Base-by-base conservation (phyloP, 2,329 filamentous ascomycete genomes). In the Aspergillus ochraceus region DNA sequence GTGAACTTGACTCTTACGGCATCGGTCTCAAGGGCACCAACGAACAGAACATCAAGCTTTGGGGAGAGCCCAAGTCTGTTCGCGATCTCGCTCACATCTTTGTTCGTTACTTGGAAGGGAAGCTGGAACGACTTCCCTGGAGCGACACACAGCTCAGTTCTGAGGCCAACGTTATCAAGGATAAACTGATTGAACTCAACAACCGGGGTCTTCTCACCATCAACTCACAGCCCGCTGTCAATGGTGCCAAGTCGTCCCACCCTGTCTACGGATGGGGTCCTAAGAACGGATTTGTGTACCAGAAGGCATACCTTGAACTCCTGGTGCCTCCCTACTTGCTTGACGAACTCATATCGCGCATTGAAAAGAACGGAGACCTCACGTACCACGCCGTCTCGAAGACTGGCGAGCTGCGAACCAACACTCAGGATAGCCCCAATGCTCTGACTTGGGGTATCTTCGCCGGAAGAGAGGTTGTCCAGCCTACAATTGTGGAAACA, bases 371-470 rank as follows among this genome's bases (percentile, higher is more conserved):
- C 69, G 85, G 88, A 3, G 90, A 96, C 66, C 81, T 99, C 71
- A 97, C 94, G 0, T 99, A 96, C 80, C 97, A 98, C 71, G 92
- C 92, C 51, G 92, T 97, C 62, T 95, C 91, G 69, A 93, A 91
- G 76, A 83, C 84, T 20, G 93, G 94, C 29, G 86, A 89, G 59
- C 83, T 98, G 58, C 88, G 88, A 75, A 95, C 92, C 29, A 98
- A 99, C 71, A 88, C 92, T 1, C 88, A 88, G 9, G 86, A 87
- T 22, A 91, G 92, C 6, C 95, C 95, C 42, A 99, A 99, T 70
- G 95, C 95, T n/a, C 91, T 99, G 53, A 99, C 95, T 1, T 99
- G 95, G 95, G 95, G 95, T 77, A 96, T 99, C 36, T 99, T 98
- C 81, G 94, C 95, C 0, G 95, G 95, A 60, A 96, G 98, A 76